phyloP scores from a whole-genome alignment of 805 yeast genomes.

The Spathaspora gorwiae region DNA sequence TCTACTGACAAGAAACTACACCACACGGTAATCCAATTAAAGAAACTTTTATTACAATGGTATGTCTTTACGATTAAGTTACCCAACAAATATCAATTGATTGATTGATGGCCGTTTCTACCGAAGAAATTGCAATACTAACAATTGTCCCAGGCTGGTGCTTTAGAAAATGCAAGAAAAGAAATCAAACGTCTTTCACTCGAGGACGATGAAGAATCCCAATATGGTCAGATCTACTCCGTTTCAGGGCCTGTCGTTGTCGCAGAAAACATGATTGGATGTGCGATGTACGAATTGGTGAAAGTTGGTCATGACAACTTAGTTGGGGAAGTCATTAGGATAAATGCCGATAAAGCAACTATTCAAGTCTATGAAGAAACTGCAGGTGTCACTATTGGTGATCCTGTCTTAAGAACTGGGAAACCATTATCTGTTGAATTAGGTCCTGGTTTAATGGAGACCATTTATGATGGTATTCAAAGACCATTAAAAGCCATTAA shows the following conservation, averaged over 20 bases:
- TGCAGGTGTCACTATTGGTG: slow-evolving; percentile 98
- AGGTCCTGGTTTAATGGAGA: slow-evolving; percentile 99
- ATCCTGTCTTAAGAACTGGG: slow-evolving; percentile 97
- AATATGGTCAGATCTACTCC: slow-evolving; percentile 85
- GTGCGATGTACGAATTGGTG: slow-evolving; percentile 99
- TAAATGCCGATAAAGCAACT: slow-evolving; percentile 93
- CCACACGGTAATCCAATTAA: too few species aligned
- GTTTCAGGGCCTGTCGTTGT: slow-evolving; percentile 98
- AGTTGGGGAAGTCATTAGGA: slow-evolving; percentile 98
- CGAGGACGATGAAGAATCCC: slow-evolving; percentile 65
- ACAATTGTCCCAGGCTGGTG: slow-evolving; percentile 69
- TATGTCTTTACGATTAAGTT: not conserved
- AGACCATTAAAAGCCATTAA: slow-evolving; percentile 95
- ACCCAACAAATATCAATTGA: not conserved
- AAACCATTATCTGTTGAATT: slow-evolving; percentile 98
- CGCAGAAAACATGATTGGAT: slow-evolving; percentile 98
- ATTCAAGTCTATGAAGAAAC: slow-evolving; percentile 99
- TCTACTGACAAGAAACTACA: too few species aligned
- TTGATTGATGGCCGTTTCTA: not conserved
- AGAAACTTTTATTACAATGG: slow-evolving; percentile 2
- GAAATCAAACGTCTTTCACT: slow-evolving; percentile 81
- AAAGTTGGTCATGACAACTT: slow-evolving; percentile 95
- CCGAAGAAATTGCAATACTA: slow-evolving; percentile 5
- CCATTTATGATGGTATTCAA: slow-evolving; percentile 98
- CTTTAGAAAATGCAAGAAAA: slow-evolving; percentile 94